These are phyloP conservation scores for Penicillium arizonense DNA, from an alignment of 495 filamentous ascomycete genomes.

Conservation along the genomic window DNA sequence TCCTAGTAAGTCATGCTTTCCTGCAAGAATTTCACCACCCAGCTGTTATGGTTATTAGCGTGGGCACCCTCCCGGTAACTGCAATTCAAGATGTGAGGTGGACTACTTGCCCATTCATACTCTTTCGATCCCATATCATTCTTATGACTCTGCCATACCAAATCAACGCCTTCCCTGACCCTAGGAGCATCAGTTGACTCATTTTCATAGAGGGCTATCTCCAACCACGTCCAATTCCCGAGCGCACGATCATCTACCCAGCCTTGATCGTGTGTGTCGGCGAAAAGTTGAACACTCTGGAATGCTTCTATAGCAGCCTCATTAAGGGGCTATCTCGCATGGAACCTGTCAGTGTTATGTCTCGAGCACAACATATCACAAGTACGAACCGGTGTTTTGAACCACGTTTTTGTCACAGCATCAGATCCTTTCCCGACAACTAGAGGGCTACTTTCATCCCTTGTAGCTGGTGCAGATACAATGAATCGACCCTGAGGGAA, in stretches of 20 bases:
- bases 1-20: slow-evolving; percentile 1
- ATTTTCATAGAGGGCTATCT: slow-evolving; percentile 11
- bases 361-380: background rate
- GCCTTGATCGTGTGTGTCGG: slow-evolving; percentile 8
- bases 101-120: slow-evolving; percentile 6
- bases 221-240: slow-evolving; percentile 13
- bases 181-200: slow-evolving; percentile 6
- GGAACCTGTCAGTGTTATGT: background rate
- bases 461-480: background rate
- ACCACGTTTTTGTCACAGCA: background rate
- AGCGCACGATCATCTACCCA: slow-evolving; percentile 5
- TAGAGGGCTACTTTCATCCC: background rate
- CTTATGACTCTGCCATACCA: slow-evolving; percentile 11
- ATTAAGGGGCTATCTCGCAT: background rate
- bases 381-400: background rate
- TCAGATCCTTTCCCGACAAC: background rate
- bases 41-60: background rate
- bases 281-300: slow-evolving; percentile 10
- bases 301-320: background rate
- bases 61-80: no score
- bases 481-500: background rate
- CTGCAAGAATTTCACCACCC: background rate
- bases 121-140: slow-evolving; percentile 5
- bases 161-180: slow-evolving; percentile 2
- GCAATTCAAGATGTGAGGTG: no score